A percentile compares a stretch with the other conserved stretches of the same genome.
phyloP scores from a whole-genome alignment of 73 alveolate species.

The Blepharisma japonicum region DNA sequence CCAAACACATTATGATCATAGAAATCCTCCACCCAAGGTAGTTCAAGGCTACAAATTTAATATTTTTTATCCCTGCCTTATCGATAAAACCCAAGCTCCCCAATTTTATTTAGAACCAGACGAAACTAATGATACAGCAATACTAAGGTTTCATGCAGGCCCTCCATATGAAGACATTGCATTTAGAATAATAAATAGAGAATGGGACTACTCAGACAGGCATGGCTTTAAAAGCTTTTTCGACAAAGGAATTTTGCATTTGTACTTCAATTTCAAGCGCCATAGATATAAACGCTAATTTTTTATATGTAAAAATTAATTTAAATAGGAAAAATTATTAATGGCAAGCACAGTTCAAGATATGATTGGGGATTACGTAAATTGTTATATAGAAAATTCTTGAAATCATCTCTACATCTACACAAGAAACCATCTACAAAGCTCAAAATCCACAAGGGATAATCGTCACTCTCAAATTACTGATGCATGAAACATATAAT shows the following conservation, averaged over 20 bases:
- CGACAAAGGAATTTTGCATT: conserved; percentile 75
- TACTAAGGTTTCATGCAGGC: conserved; percentile 97
- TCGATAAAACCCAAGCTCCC: conserved; percentile 97
- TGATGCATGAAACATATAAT: too few species aligned
- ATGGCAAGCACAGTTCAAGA: too few species aligned
- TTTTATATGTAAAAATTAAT: not conserved
- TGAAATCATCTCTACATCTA: too few species aligned
- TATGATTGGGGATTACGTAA: too few species aligned
- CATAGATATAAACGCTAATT: conserved; percentile 90
- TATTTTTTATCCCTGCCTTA: conserved; percentile 97
- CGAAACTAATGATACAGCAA: conserved; percentile 69
- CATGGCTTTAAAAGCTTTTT: conserved; percentile 84
- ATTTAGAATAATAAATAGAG: conserved; percentile 96
- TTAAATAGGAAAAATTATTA: conserved; percentile 13
- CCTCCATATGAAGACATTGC: conserved; percentile 99
- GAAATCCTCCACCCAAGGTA: conserved; percentile 99
- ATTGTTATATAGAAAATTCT: too few species aligned
- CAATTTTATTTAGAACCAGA: conserved; percentile 78
- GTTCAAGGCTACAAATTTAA: conserved; percentile 98
- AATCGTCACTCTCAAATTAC: too few species aligned
- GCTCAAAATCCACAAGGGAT: too few species aligned
- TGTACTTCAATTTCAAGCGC: conserved; percentile 98
- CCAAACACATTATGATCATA: conserved; percentile 96
- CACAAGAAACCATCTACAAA: too few species aligned
- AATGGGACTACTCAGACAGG: conserved; percentile 98